These are phyloP conservation scores for Mentha longifolia DNA, from an alignment of 257 asterid genomes.

Conservation along the genomic window DNA sequence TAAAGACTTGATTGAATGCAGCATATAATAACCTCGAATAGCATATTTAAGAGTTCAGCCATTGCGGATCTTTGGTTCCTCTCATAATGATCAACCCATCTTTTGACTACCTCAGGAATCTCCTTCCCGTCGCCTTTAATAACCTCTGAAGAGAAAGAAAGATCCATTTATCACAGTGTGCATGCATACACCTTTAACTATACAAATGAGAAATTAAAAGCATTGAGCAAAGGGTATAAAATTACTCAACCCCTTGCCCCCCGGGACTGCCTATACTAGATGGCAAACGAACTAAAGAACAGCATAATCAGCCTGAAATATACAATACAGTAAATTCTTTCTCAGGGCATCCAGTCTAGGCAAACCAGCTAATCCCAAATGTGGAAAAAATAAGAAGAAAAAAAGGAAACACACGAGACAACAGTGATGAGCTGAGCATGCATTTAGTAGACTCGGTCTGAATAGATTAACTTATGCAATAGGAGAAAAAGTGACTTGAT, in stretches of 20 bases:
- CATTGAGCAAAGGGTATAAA: constrained; percentile 4
- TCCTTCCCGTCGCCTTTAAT: constrained; percentile 80
- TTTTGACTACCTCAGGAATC: constrained; percentile 77
- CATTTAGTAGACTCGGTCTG: constrained; percentile 1
- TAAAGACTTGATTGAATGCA: constrained; percentile 24
- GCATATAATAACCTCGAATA: constrained; percentile 72
- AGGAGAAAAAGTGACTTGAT: neutral
- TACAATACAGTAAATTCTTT: neutral
- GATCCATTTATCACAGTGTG: constrained; percentile 12
- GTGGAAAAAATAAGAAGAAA: neutral
- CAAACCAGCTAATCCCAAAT: constrained; percentile 17
- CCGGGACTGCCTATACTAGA: constrained; percentile 7
- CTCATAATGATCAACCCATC: constrained; percentile 89
- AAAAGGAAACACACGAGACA: neutral
- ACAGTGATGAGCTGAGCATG: neutral
- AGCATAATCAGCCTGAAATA: constrained; percentile 19
- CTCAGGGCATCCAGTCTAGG: neutral
- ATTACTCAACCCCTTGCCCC: constrained; percentile 12
- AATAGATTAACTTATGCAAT: neutral
- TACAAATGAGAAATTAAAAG: constrained; percentile 25
- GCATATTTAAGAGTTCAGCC: constrained; percentile 75
- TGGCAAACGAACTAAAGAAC: constrained; percentile 5
- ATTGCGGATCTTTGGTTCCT: constrained; percentile 67
- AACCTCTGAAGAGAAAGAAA: constrained; percentile 56
- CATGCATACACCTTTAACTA: constrained; percentile 10